phyloP scores from a whole-genome alignment of 805 yeast genomes.

The Nakazawaea wyomingensis region DNA sequence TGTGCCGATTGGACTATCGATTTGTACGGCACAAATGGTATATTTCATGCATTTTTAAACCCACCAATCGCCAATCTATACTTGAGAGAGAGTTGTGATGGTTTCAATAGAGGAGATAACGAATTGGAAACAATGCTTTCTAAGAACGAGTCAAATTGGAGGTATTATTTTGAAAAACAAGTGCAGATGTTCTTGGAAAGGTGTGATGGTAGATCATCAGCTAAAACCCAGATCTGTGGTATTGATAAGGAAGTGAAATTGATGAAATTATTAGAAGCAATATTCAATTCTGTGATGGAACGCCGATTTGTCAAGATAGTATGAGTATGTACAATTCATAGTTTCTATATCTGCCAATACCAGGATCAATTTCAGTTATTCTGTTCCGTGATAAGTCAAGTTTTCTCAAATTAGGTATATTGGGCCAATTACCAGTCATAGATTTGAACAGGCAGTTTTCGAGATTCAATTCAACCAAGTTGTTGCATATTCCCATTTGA shows the following conservation, averaged over 20 bases:
- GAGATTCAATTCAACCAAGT: too few species aligned
- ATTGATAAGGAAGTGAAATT: slow-evolving; percentile 2
- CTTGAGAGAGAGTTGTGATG: slow-evolving; percentile 1
- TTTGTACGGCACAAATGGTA: slow-evolving; percentile 10
- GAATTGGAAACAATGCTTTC: slow-evolving; percentile 2
- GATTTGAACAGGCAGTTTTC: too few species aligned
- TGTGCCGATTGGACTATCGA: slow-evolving; percentile 11
- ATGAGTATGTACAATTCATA: neutral
- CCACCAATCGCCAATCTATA: slow-evolving; percentile 4
- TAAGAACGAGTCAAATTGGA: slow-evolving; percentile 3
- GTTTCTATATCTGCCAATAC: too few species aligned
- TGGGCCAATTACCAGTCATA: too few species aligned
- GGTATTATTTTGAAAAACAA: slow-evolving; percentile 4
- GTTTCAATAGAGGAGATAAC: neutral
- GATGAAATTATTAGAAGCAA: slow-evolving; percentile 9
- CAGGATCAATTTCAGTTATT: too few species aligned
- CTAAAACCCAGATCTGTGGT: slow-evolving; percentile 6
- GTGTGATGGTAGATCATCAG: neutral
- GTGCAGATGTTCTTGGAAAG: slow-evolving; percentile 3
- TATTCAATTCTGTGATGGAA: neutral
- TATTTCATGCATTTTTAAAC: slow-evolving; percentile 4
- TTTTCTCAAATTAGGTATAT: too few species aligned
- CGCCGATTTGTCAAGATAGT: neutral
- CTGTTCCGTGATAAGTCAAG: too few species aligned
- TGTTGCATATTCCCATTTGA: too few species aligned